Conservation (phyloP, 352 stramenopile species). For the Phytophthora cajani region DNA sequence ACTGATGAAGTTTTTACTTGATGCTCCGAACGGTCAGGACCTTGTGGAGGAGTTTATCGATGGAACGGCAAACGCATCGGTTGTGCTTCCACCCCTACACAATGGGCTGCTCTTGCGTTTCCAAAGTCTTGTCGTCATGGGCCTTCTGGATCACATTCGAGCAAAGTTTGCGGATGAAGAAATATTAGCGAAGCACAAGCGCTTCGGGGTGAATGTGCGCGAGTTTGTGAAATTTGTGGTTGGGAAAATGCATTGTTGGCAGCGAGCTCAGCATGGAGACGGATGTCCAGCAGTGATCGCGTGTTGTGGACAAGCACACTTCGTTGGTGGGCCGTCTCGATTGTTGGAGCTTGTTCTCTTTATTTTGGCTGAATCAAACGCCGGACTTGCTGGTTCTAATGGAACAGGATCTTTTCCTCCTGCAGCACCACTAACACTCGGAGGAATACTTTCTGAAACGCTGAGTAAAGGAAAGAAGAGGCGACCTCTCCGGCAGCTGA, state of each 20-base stretch:
- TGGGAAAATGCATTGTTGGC: conserved; percentile 73
- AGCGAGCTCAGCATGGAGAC: conserved; percentile 70
- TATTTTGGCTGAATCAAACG: conserved; percentile 55
- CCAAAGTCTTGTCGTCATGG: conserved; percentile 58
- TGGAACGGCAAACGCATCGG: conserved; percentile 34
- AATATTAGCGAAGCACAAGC: conserved; percentile 55
- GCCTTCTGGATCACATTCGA: conserved; percentile 61
- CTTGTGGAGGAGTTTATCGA: conserved; percentile 62
- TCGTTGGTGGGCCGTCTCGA: conserved; percentile 52
- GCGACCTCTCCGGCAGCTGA: conserved; percentile 51
- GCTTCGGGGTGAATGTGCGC: conserved; percentile 63
- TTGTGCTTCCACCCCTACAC: conserved; percentile 51
- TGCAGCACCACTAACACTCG: conserved; percentile 41
- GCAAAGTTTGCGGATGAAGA: conserved; percentile 50
- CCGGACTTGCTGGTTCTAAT: conserved; percentile 36
- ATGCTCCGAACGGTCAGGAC: conserved; percentile 54
- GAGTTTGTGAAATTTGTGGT: conserved; percentile 65
- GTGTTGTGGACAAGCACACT: conserved; percentile 64
- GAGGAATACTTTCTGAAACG: conserved; percentile 62
- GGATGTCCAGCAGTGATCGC: conserved; percentile 53
- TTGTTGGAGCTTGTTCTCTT: conserved; percentile 73
- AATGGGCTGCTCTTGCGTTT: conserved; percentile 59
- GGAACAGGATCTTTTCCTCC: conserved; percentile 21
- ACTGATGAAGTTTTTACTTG: conserved; percentile 60
- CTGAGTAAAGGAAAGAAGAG: conserved; percentile 62